Conservation (phyloP, 2,329 filamentous ascomycete species). For the Emergomyces pasteurianus region DNA sequence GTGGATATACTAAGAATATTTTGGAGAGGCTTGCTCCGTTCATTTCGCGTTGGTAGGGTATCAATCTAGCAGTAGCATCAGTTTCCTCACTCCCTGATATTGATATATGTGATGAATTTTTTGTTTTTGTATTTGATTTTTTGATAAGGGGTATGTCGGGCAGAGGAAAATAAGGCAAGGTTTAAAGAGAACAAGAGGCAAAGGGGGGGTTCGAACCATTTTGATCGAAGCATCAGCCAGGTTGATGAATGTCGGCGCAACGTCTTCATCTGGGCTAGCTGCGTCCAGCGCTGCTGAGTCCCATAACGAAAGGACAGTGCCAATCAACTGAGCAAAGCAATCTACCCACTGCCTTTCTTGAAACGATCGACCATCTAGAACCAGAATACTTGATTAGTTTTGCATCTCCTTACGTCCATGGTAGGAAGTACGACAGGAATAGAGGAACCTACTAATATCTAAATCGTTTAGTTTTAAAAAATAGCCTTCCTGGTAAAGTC, state of each 20-base stretch:
- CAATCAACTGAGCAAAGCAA: conserved; percentile 92
- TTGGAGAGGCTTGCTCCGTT: conserved; percentile 69
- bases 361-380: conserved; percentile 73
- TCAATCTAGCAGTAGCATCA: conserved; percentile 52
- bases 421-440: neutral
- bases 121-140: neutral
- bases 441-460: conserved; percentile 61
- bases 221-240: conserved; percentile 94
- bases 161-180: neutral
- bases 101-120: neutral
- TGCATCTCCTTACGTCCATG: neutral
- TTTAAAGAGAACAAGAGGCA: neutral
- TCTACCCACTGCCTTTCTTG: conserved; percentile 84
- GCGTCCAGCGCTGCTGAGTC: conserved; percentile 84
- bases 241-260: conserved; percentile 88
- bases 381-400: conserved; percentile 19
- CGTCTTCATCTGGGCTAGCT: conserved; percentile 71
- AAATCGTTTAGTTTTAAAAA: conserved; percentile 95
- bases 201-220: conserved; percentile 66
- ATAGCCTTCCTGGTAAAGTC: conserved; percentile 95
- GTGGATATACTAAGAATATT: conserved; percentile 95
- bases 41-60: conserved; percentile 71
- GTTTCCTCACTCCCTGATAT: neutral
- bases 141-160: neutral
- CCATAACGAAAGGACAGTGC: conserved; percentile 90